Evolutionary conservation across 1,284 basidiomycete genomes (phyloP), one percentile per base, ranked within the genome.

Genomic region (Boletus sp.): DNA sequence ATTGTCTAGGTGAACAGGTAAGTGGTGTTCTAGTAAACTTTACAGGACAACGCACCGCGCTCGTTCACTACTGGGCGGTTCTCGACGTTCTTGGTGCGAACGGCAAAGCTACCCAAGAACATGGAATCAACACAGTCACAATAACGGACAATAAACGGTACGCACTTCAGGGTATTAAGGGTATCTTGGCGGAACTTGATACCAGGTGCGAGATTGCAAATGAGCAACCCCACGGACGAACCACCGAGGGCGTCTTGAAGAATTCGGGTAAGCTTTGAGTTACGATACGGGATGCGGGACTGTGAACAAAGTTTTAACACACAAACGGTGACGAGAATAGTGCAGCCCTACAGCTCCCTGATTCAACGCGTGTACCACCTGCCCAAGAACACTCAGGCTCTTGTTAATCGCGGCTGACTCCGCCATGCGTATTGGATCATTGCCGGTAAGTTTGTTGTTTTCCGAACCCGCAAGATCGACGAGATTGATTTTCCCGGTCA

Each of bases 381-480:
- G 89, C 1, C 89, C 89, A 2, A 94, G 80, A 12, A 89, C 88
- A 61, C 89, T 89, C 39, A 94, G 73, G 8, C 88, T 91, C 68
- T 90, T 91, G 73, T 94, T 94, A 71, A 94, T 94, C 7, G 91
- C 90, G 1, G 88, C 75, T 5, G 88, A 91, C 74, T 94, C 87
- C 1, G 84, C 84, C 88, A 94, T 91, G 2, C 92, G 83, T 16
- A 82, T 84, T 2, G 83, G 75, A 67, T 93, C 88, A 63, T 94
- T 94, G 9, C 92, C 92, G 2, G 92, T 93, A 42, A 89, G 77
- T 81, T 92, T 94, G 71, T 93, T 94, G 67, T 93, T 93, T 75
- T 94, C 92, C 0, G 89, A 91, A 13, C 92, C 92, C 15, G 92
- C 92, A 18, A 94, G 79, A 73, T 94, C 92, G 13, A 93, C 89